These are phyloP conservation scores for Paracoccidioides lutzii DNA, from an alignment of 2,329 filamentous ascomycete species.

Conservation along the genomic window DNA sequence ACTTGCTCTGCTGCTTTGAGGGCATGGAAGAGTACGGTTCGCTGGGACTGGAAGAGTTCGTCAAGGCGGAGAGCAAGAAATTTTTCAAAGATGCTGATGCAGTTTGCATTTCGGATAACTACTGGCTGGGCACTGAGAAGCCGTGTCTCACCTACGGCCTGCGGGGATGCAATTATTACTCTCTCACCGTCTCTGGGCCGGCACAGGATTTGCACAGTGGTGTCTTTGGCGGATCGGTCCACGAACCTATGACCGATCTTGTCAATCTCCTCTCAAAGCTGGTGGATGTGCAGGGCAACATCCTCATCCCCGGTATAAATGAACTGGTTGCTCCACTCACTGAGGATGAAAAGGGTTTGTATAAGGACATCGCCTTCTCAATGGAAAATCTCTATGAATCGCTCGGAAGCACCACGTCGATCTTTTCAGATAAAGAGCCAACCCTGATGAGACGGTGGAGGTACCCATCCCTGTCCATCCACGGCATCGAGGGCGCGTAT, in stretches of 20 bases:
- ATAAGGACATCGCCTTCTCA: conserved; percentile 79
- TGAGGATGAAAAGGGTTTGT: conserved; percentile 74
- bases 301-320: conserved; percentile 83
- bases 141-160: conserved; percentile 95
- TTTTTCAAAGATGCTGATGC: conserved; percentile 94
- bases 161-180: conserved; percentile 96
- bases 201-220: conserved; percentile 91
- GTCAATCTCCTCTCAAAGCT: conserved; percentile 68
- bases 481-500: conserved; percentile 92
- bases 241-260: conserved; percentile 97
- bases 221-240: conserved; percentile 89
- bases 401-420: conserved; percentile 75
- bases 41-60: conserved; percentile 89
- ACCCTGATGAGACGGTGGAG: conserved; percentile 96
- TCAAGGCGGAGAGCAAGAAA: conserved; percentile 77
- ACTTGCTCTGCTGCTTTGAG: conserved; percentile 98
- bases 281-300: conserved; percentile 83
- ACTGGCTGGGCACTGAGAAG: conserved; percentile 98
- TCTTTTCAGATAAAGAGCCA: conserved; percentile 75
- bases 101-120: conserved; percentile 98
- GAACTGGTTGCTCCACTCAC: conserved; percentile 86
- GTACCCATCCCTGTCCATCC: conserved; percentile 82
- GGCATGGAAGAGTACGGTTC: conserved; percentile 99
- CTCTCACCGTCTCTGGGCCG: conserved; percentile 76
- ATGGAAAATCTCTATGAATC: conserved; percentile 94